Evolutionary conservation across 1,284 basidiomycete genomes (phyloP).

Genomic region (Ganoderma multipileum): DNA sequence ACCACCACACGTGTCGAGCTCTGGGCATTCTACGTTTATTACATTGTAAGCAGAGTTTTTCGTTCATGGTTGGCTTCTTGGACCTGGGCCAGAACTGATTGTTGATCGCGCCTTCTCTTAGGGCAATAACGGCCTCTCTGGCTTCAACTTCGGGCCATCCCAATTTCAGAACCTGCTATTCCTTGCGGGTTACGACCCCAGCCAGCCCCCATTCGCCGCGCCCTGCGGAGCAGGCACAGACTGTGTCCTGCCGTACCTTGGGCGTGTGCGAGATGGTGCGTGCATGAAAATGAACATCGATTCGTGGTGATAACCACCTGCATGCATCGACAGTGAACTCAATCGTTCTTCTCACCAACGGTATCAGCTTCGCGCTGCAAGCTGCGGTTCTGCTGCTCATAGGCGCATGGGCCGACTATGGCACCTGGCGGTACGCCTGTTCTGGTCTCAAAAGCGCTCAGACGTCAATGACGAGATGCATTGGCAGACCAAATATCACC

Average conservation of each 20-base stretch:
- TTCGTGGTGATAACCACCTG: not conserved
- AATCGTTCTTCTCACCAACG: conserved; percentile 79
- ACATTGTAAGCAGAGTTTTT: conserved; percentile 47
- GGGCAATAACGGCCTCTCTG: conserved; percentile 76
- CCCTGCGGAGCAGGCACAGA: conserved; percentile 56
- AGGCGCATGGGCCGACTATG: conserved; percentile 83
- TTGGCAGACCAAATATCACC: conserved; percentile 72
- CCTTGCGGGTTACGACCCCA: conserved; percentile 73
- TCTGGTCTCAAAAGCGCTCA: not conserved
- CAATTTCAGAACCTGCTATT: conserved; percentile 81
- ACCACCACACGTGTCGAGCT: conserved; percentile 64
- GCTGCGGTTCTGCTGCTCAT: conserved; percentile 68
- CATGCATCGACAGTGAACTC: conserved; percentile 63
- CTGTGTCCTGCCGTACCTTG: conserved; percentile 73
- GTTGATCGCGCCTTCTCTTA: conserved; percentile 25
- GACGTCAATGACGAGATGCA: conserved; percentile 13
- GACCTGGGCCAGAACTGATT: not conserved
- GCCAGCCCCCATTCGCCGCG: conserved; percentile 56
- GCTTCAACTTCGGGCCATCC: conserved; percentile 79
- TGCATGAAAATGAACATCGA: conserved; percentile 17
- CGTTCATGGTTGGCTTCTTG: not conserved
- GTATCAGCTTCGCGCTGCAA: conserved; percentile 78
- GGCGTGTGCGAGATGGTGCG: conserved; percentile 66
- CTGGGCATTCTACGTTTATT: conserved; percentile 78
- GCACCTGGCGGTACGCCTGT: conserved; percentile 64